phyloP scores from a whole-genome alignment of 2,329 filamentous ascomycete species.

The Aschersonia sp. region DNA sequence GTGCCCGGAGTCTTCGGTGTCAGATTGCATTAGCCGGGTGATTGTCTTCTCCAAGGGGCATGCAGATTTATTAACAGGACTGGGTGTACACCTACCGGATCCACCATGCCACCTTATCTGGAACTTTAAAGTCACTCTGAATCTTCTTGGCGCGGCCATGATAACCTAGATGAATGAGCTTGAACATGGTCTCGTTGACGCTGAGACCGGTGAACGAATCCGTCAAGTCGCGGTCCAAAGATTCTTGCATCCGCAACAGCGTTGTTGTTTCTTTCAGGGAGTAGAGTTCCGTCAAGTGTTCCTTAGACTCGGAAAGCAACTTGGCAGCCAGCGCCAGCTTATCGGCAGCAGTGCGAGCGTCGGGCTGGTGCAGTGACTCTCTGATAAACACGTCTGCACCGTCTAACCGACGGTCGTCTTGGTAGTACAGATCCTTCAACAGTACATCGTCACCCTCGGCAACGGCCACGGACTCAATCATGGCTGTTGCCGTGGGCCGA shows the following conservation, averaged over 20 bases:
- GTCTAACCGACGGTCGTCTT: slow-evolving; percentile 82
- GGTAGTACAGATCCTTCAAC: slow-evolving; percentile 93
- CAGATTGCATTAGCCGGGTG: not conserved
- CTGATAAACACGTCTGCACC: slow-evolving; percentile 76
- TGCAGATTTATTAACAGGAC: not conserved
- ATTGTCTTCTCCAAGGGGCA: too few species aligned
- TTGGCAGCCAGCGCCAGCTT: slow-evolving; percentile 82
- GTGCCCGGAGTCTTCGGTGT: slow-evolving; percentile 50
- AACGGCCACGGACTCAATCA: slow-evolving; percentile 71
- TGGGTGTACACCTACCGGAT: slow-evolving; percentile 33
- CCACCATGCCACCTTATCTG: slow-evolving; percentile 87
- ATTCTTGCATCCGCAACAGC: slow-evolving; percentile 74
- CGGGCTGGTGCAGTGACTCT: slow-evolving; percentile 65
- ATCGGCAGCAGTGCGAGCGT: slow-evolving; percentile 57
- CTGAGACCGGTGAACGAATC: slow-evolving; percentile 68
- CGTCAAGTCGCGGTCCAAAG: slow-evolving; percentile 70
- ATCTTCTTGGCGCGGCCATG: slow-evolving; percentile 76
- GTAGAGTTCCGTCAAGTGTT: slow-evolving; percentile 58
- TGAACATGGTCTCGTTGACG: slow-evolving; percentile 85
- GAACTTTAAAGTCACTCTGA: slow-evolving; percentile 82
- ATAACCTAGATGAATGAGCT: slow-evolving; percentile 70
- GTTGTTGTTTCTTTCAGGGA: slow-evolving; percentile 67
- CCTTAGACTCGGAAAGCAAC: slow-evolving; percentile 70
- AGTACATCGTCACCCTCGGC: slow-evolving; percentile 60
- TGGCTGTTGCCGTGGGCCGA: slow-evolving; percentile 70